These are phyloP conservation scores for Yamadazyma olivae DNA, from an alignment of 805 yeast genomes.

Conservation along the genomic window DNA sequence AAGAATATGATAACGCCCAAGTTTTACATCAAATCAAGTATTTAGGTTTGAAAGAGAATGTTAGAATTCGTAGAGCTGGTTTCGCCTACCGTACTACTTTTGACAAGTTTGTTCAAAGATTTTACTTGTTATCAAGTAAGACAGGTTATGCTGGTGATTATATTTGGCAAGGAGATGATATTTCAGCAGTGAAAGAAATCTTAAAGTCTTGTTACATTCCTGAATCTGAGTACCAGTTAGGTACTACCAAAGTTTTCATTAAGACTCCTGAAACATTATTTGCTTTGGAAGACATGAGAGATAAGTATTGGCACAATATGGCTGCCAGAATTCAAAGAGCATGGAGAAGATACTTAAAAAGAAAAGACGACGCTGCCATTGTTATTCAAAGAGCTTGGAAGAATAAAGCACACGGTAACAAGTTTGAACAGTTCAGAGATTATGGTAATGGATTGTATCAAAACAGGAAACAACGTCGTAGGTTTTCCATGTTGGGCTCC, in stretches of 20 bases:
- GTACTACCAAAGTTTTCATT: constrained; percentile 88
- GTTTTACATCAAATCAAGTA: constrained; percentile 95
- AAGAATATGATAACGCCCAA: constrained; percentile 83
- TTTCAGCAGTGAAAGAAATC: constrained; percentile 50
- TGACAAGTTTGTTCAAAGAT: constrained; percentile 93
- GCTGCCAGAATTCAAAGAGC: constrained; percentile 97
- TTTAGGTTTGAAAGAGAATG: constrained; percentile 94
- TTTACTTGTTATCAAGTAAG: constrained; percentile 78
- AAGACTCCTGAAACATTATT: constrained; percentile 96
- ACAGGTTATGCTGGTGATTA: constrained; percentile 89
- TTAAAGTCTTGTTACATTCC: constrained; percentile 65
- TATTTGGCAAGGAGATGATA: constrained; percentile 55
- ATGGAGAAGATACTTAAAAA: constrained; percentile 79
- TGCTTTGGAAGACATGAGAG: constrained; percentile 94
- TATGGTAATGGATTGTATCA: constrained; percentile 69
- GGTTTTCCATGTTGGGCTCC: constrained; percentile 81
- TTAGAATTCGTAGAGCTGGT: constrained; percentile 96
- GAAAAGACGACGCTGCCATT: constrained; percentile 84
- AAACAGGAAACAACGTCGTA: constrained; percentile 83
- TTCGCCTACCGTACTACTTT: constrained; percentile 97
- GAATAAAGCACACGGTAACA: constrained; percentile 73
- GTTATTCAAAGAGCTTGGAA: constrained; percentile 81
- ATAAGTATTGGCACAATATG: constrained; percentile 96
- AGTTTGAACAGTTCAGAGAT: constrained; percentile 81
- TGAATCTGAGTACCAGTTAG: constrained; percentile 79